Base-by-base conservation (phyloP, 2,329 filamentous ascomycete genomes). In the Xylariaceae sp. region DNA sequence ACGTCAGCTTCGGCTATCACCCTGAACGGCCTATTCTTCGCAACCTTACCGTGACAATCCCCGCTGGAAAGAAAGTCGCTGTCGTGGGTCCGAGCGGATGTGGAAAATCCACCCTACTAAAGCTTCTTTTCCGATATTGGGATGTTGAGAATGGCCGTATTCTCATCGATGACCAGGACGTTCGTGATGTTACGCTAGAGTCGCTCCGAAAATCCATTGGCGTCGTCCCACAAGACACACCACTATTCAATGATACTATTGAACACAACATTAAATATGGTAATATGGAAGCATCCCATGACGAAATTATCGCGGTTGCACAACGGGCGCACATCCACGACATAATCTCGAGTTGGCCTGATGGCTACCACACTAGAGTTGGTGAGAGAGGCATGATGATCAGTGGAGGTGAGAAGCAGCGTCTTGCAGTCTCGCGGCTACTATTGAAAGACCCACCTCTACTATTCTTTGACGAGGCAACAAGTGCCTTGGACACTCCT, bases 341-440 rank as follows among this genome's bases (percentile, higher is more conserved):
- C 44, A 91, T 89, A 49, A 88, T 96, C 58, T 79, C 83, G 52
- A 79, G 78, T n/a, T 88, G 96, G 71, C 91, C 91, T 1, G 88
- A 93, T n/a, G 91, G 91, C 16, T 96, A 98, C 72, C 76, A 88
- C 20, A 98, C 95, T 19, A 92, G 89, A 74, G 95, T 98, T 21
- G 93, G 93, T 50, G 93, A 97, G 77, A 84, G 93, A 45, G 93
- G 93, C 1, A 88, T 97, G 84, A 97, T 97, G 93, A 96, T 97
- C 44, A 96, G 90, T 0, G 93, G 91, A 2, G 93, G 93, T 29
- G 93, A 97, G 77, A 97, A 97, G 74, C 93, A 97, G 75, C 85
- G 93, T 2, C 78, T 97, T 10, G 93, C 93, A 0, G 86, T 97
- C 20, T 91, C 90, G 21, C 81, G 93, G 43, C 73, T 97, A 40